Evolutionary conservation across 345 rosid genomes (phyloP), one percentile per base, ranked within the genome.

Genomic region (Eucalyptus regnans): DNA sequence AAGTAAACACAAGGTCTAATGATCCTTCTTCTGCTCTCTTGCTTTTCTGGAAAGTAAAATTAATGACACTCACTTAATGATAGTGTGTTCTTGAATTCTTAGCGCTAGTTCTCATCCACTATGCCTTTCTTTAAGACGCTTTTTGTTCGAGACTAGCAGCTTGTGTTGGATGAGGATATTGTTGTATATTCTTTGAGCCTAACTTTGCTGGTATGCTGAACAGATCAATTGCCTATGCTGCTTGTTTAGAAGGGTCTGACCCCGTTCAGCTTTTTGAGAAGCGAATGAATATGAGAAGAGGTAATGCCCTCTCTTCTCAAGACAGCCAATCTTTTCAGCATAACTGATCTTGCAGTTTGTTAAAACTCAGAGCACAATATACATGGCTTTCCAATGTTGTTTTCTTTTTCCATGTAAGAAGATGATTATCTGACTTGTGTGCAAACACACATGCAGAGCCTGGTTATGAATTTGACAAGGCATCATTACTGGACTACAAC

Each of bases 161-260:
- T 37, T 20, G 27, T 37, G 83, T 76, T 37, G 15, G 83, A 76
- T 76, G 27, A 76, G 7, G 27, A 37, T 76, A 76, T 23, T 76
- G 46, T 76, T 37, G 83, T 51, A n/a, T 31, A 25, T 51, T 33
- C 44, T 12, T 86, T 22, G 44, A 86, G 48, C 66, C 56, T 31
- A 50, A 86, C 25, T 86, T 52, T n/a, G 68, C 16, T 41, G 50
- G 87, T 92, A 89, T 86, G 84, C n/a, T 64, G 91, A 86, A 48
- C 93, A 98, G 99, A 85, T 91, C 94, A 86, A 92, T 94, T 84
- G 91, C 96, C 50, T 98, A 98, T 90, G 97, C 99, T 7, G 92
- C 99, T 44, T 98, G 99, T 91, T 94, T 98, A 90, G 97, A 98
- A 94, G 99, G 99, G 49, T 96, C 98, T 5, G 99, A 98, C 88